A percentile compares a stretch with the other conserved stretches of the same genome.
phyloP scores from a whole-genome alignment of 192 early-diverging fungal genomes.

The Linnemannia schmuckeri region DNA sequence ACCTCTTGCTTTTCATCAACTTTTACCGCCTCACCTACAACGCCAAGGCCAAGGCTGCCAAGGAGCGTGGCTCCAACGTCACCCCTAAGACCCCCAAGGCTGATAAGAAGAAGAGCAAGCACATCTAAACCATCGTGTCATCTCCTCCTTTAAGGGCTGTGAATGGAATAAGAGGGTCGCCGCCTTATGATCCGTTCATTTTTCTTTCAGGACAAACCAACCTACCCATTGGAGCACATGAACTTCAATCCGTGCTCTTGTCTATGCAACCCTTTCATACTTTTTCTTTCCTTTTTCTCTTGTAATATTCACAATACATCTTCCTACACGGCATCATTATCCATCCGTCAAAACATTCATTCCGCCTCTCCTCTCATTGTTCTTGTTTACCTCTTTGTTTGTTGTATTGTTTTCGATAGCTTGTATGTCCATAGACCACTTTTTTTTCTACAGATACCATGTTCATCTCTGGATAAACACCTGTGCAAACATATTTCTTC shows the following conservation, averaged over 20 bases:
- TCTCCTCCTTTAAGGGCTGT: neutral
- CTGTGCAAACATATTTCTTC: neutral
- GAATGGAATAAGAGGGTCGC: too few relatives aligned
- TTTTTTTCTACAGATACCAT: neutral
- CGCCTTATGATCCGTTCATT: neutral
- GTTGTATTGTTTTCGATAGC: neutral
- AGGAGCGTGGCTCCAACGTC: slow-evolving; percentile 44
- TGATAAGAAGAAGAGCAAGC: slow-evolving; percentile 55
- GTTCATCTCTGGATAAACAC: neutral
- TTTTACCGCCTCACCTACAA: slow-evolving; percentile 91
- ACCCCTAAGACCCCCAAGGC: slow-evolving; percentile 42
- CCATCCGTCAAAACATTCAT: slow-evolving; percentile 5
- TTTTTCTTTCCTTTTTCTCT: neutral
- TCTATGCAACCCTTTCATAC: neutral
- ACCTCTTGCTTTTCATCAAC: slow-evolving; percentile 91
- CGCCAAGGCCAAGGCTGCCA: slow-evolving; percentile 62
- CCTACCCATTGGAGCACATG: neutral
- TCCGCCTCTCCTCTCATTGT: neutral
- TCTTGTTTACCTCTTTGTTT: slow-evolving; percentile 5
- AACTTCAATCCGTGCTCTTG: neutral
- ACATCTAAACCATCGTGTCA: slow-evolving; percentile 25
- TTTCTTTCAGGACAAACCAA: neutral
- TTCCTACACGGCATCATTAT: neutral
- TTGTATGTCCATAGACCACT: slow-evolving; percentile 2
- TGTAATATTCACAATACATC: slow-evolving; percentile 8